Conservation (phyloP, 495 filamentous ascomycete species). For the Penicillium waksmanii region DNA sequence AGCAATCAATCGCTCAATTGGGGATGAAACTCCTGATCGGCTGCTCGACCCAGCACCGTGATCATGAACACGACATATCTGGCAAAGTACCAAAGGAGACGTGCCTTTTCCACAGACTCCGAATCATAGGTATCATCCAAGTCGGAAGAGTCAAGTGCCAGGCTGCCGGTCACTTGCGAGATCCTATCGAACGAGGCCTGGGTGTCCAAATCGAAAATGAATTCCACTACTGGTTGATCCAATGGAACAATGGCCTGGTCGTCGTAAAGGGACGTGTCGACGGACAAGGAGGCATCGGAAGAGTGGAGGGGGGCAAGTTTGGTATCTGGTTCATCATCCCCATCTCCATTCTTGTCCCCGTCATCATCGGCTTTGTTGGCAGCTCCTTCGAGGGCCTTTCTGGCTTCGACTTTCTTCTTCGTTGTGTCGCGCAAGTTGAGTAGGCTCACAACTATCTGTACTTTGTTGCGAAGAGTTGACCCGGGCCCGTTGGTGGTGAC, state of each 20-base stretch:
- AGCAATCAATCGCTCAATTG: constrained; percentile 1
- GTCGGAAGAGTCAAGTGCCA: background rate
- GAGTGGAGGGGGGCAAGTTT: background rate
- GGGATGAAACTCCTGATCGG: background rate
- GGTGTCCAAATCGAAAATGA: background rate
- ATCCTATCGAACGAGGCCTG: background rate
- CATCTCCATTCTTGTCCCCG: background rate
- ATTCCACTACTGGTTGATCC: background rate
- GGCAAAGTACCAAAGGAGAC: background rate
- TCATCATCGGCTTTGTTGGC: background rate
- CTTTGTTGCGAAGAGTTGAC: constrained; percentile 15
- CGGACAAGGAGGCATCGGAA: constrained; percentile 2
- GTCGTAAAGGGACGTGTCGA: constrained; percentile 1
- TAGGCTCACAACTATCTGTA: constrained; percentile 22
- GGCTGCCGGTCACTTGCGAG: background rate
- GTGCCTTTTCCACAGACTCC: background rate
- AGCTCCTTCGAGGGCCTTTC: background rate
- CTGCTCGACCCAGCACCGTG: background rate
- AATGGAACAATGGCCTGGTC: background rate
- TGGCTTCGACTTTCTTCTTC: constrained; percentile 11
- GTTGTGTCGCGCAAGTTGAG: constrained; percentile 13
- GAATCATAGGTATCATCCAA: background rate
- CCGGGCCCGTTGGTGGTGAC: background rate
- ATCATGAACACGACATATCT: background rate
- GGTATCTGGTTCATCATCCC: background rate